Conservation (phyloP, 345 rosid species). For the Streptanthus diversifolius region DNA sequence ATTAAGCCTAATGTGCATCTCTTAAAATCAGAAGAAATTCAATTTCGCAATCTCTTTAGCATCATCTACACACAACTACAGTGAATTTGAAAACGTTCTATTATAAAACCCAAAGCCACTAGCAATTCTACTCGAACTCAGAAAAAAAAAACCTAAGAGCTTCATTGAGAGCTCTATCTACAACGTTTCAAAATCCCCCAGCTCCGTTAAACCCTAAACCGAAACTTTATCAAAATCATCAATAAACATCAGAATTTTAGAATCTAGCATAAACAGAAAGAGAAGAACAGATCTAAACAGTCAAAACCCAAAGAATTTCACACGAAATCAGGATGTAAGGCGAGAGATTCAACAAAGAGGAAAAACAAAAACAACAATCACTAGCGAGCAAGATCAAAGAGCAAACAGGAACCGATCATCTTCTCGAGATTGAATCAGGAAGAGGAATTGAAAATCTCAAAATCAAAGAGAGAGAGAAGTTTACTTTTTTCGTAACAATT, state of each 20-base stretch:
- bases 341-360: not conserved
- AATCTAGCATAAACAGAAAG: slow-evolving; percentile 7
- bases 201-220: slow-evolving; percentile 28
- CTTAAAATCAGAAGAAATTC: not conserved
- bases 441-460: slow-evolving; percentile 3
- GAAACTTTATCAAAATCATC: not conserved
- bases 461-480: slow-evolving; percentile 4
- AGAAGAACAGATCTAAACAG: not conserved
- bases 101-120: not conserved
- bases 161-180: slow-evolving; percentile 1
- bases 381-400: slow-evolving; percentile 7
- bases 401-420: not conserved
- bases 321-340: not conserved
- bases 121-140: slow-evolving; percentile 7
- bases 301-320: not conserved
- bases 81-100: not conserved
- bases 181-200: not conserved
- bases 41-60: not conserved
- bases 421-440: slow-evolving; percentile 1
- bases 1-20: not conserved
- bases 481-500: not conserved
- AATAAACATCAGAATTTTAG: slow-evolving; percentile 7
- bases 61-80: not conserved
- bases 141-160: not conserved
- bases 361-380: slow-evolving; percentile 7